phyloP scores from a whole-genome alignment of 2,329 filamentous ascomycete genomes.

The Fusarium tuaranense region DNA sequence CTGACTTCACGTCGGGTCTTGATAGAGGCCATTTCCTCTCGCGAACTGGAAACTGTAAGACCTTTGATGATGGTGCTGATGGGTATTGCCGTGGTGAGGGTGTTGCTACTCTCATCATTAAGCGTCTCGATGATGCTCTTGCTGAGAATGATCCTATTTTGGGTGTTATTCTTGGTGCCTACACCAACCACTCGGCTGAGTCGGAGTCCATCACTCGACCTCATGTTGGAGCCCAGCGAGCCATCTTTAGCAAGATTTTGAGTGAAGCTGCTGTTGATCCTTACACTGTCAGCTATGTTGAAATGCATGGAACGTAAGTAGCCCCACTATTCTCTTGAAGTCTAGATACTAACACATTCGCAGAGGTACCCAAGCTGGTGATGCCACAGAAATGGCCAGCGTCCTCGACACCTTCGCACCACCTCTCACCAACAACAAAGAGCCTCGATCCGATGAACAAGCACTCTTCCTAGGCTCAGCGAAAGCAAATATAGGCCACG shows the following conservation, averaged over 20 bases:
- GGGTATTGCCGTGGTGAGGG: conserved; percentile 68
- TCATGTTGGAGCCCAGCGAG: conserved; percentile 71
- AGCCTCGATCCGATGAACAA: conserved; percentile 12
- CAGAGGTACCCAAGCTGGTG: conserved; percentile 89
- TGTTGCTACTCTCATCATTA: conserved; percentile 60
- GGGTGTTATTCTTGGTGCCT: conserved; percentile 70
- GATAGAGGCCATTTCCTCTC: conserved; percentile 75
- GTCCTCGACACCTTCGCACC: conserved; percentile 71
- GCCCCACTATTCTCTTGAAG: neutral
- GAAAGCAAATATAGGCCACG: conserved; percentile 75
- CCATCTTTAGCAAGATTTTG: conserved; percentile 73
- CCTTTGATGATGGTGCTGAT: conserved; percentile 68
- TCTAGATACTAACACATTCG: neutral
- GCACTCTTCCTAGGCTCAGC: conserved; percentile 69
- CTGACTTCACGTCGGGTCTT: conserved; percentile 73
- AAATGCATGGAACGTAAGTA: conserved; percentile 77
- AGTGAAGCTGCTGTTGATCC: conserved; percentile 81
- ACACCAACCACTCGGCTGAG: conserved; percentile 79
- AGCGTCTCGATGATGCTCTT: conserved; percentile 59
- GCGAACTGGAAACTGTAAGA: conserved; percentile 55
- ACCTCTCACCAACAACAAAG: neutral
- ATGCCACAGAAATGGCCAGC: conserved; percentile 84
- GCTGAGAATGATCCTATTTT: conserved; percentile 74
- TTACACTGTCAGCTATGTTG: conserved; percentile 82
- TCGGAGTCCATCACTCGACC: conserved; percentile 79